Evolutionary conservation across 345 rosid species (phyloP).

Genomic region (thale cress (Arabidopsis thaliana)): TAIR10.1 NC_003076.8:8678001-8678500

Average conservation of each 20-base stretch:
- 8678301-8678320: slow-evolving; percentile 27
- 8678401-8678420: slow-evolving; percentile 87
- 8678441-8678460: slow-evolving; percentile 10
- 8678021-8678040: slow-evolving; percentile 97
- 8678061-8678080: slow-evolving; percentile 63
- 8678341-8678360: slow-evolving; percentile 91
- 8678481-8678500: slow-evolving; percentile 21
- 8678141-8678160: slow-evolving; percentile 27
- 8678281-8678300: slow-evolving; percentile 22
- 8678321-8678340: slow-evolving; percentile 66
- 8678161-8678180: slow-evolving; percentile 99
- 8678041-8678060: slow-evolving; percentile 88
- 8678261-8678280: slow-evolving; percentile 26
- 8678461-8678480: slow-evolving; percentile 2
- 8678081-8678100: not conserved
- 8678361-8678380: slow-evolving; percentile 82
- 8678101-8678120: not conserved
- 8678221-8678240: slow-evolving; percentile 44
- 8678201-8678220: slow-evolving; percentile 91
- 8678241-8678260: slow-evolving; percentile 10
- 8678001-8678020: slow-evolving; percentile 78
- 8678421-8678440: slow-evolving; percentile 60
- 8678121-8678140: not conserved
- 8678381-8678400: slow-evolving; percentile 82
- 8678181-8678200: slow-evolving; percentile 83